Percentiles rank a stretch among this genome's conserved stretches.
These are phyloP conservation scores for Orbilia quercus DNA, from an alignment of 2,329 filamentous ascomycete species.

Conservation along the genomic window DNA sequence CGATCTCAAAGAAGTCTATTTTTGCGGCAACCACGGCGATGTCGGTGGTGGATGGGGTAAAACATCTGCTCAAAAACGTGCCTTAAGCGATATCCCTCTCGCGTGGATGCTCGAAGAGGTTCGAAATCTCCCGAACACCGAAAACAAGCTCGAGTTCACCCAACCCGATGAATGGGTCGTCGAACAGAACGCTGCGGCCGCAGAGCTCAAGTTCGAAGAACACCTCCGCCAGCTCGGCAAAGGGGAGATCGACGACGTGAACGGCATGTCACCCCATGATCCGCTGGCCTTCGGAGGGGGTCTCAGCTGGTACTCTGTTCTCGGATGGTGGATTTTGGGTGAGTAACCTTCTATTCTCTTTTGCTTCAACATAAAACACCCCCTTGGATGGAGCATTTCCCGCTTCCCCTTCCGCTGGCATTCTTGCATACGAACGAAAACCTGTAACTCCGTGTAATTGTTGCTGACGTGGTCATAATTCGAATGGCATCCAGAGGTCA, in stretches of 20 bases:
- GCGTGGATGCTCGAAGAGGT: conserved; percentile 69
- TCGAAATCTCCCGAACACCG: conserved; percentile 57
- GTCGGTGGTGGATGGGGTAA: conserved; percentile 69
- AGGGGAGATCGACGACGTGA: conserved; percentile 47
- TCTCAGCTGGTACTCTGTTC: conserved; percentile 58
- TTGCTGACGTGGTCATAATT: conserved; percentile 38
- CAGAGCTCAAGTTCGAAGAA: conserved; percentile 45
- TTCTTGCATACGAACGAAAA: not conserved
- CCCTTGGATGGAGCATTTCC: not conserved
- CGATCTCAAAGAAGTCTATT: conserved; percentile 68
- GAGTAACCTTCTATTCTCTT: conserved; percentile 25
- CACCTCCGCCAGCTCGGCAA: conserved; percentile 40
- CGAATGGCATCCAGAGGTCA: conserved; percentile 60
- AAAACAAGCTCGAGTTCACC: conserved; percentile 53
- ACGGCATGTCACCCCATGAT: conserved; percentile 61
- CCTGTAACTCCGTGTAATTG: not conserved
- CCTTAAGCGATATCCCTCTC: conserved; percentile 67
- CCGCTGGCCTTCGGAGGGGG: conserved; percentile 61
- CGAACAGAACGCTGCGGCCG: conserved; percentile 23
- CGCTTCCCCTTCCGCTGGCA: conserved; percentile 1
- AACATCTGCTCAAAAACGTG: conserved; percentile 60
- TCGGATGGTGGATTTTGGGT: conserved; percentile 63
- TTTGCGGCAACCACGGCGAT: conserved; percentile 69
- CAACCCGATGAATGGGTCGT: conserved; percentile 44
- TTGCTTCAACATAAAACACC: not conserved